Conservation (phyloP, 148 eudicot species). For the Selenicereus undatus region DNA sequence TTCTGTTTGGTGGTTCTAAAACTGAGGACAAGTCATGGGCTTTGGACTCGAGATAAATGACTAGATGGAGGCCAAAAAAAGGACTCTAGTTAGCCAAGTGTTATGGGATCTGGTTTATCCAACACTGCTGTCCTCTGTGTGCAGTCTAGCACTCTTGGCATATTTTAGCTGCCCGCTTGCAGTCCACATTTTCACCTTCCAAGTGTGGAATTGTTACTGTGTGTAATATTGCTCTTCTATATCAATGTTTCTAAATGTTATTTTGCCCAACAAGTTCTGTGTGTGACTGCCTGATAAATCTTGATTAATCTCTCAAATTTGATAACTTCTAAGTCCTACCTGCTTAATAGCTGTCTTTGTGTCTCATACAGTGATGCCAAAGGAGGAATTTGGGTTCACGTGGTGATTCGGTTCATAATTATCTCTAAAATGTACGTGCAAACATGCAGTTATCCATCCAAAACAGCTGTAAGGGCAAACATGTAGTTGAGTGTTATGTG, state of each 20-base stretch:
- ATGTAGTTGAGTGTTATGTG: constrained; percentile 2
- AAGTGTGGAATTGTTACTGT: too few relatives aligned
- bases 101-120: neutral
- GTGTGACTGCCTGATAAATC: neutral
- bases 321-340: neutral
- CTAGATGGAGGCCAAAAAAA: too few relatives aligned
- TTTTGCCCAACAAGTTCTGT: neutral
- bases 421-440: too few relatives aligned
- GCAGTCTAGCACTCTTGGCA: neutral
- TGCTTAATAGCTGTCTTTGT: neutral
- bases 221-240: too few relatives aligned
- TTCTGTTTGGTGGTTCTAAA: too few relatives aligned
- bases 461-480: too few relatives aligned
- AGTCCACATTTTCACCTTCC: neutral
- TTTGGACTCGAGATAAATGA: neutral
- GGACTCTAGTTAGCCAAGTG: too few relatives aligned
- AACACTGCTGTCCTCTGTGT: neutral
- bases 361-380: constrained; percentile 6
- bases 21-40: too few relatives aligned
- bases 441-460: too few relatives aligned
- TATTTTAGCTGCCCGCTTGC: neutral
- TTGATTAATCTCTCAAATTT: neutral
- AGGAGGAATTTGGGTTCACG: neutral
- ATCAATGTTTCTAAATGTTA: too few relatives aligned
- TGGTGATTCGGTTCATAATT: neutral